phyloP scores from a whole-genome alignment of 306 rosid genomes.

The Quercus bicolor region DNA sequence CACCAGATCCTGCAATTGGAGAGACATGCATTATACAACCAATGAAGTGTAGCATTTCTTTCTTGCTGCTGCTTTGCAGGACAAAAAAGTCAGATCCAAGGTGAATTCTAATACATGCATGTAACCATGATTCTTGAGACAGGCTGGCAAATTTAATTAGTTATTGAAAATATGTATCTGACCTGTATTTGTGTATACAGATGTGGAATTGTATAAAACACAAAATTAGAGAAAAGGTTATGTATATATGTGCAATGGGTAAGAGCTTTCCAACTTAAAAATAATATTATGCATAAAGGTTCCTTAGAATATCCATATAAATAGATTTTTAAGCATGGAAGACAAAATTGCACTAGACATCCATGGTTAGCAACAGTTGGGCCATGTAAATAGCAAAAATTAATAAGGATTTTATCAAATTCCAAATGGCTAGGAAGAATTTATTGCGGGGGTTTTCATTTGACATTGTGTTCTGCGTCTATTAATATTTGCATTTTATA shows the following conservation, averaged over 20 bases:
- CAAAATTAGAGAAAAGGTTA: neutral
- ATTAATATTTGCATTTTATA: neutral
- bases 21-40: constrained; percentile 1
- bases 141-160: neutral
- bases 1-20: constrained; percentile 66
- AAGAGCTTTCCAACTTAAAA: too few species aligned
- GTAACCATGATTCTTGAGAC: neutral
- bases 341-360: too few species aligned
- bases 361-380: too few species aligned
- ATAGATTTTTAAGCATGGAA: too few species aligned
- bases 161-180: neutral
- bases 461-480: neutral
- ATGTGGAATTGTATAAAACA: neutral
- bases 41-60: neutral
- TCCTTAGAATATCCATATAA: too few species aligned
- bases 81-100: constrained; percentile 7
- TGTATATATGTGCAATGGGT: too few species aligned
- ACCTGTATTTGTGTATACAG: neutral
- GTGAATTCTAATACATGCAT: constrained; percentile 3
- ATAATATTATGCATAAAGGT: too few species aligned
- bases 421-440: too few species aligned
- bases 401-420: too few species aligned
- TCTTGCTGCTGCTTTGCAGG: constrained; percentile 8
- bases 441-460: too few species aligned
- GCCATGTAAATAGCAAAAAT: too few species aligned